Percentiles rank a stretch among this genome's conserved stretches.
These are phyloP conservation scores for Myxozyma monticola DNA, from an alignment of 805 yeast genomes.

Conservation along the genomic window DNA sequence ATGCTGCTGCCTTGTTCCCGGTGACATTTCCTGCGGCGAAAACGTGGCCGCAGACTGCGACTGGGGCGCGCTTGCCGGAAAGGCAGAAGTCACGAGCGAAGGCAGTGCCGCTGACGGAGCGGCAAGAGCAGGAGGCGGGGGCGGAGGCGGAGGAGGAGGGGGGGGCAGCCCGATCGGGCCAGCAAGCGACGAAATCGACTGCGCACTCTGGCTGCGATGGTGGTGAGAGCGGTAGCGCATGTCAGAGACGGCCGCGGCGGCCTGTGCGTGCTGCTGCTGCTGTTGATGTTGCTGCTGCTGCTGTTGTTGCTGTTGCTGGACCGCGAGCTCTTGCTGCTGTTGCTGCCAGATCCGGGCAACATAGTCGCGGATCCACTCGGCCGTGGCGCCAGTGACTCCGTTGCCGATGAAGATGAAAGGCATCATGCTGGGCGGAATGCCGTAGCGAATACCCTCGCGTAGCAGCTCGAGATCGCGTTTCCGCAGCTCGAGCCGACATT, in stretches of 20 bases:
- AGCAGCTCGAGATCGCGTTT: constrained; percentile 58
- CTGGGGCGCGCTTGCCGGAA: not conserved
- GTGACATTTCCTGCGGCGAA: constrained; percentile 20
- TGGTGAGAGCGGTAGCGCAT: constrained; percentile 13
- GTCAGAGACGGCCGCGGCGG: constrained; percentile 7
- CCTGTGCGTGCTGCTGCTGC: constrained; percentile 10
- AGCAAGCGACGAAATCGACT: constrained; percentile 8
- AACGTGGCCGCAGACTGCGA: constrained; percentile 1
- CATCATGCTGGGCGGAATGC: constrained; percentile 61
- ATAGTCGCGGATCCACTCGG: constrained; percentile 29
- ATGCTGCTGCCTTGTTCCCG: constrained; percentile 7
- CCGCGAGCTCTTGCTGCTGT: constrained; percentile 22
- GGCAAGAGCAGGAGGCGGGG: not conserved
- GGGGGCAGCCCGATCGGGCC: not conserved
- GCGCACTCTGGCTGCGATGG: constrained; percentile 20
- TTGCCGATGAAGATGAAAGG: constrained; percentile 53
- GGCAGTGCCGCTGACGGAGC: constrained; percentile 14
- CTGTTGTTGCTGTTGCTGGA: not conserved
- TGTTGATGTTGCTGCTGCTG: not conserved
- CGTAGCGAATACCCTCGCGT: constrained; percentile 54
- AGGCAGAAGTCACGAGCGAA: constrained; percentile 2
- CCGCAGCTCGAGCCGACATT: constrained; percentile 58
- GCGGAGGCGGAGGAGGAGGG: constrained; percentile 3
- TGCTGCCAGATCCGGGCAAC: constrained; percentile 29
- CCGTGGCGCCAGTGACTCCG: constrained; percentile 27